Evolutionary conservation across 2,329 filamentous ascomycete species (phyloP), one percentile per base, ranked within the genome.

Genomic region (Akanthomyces lecanii): DNA sequence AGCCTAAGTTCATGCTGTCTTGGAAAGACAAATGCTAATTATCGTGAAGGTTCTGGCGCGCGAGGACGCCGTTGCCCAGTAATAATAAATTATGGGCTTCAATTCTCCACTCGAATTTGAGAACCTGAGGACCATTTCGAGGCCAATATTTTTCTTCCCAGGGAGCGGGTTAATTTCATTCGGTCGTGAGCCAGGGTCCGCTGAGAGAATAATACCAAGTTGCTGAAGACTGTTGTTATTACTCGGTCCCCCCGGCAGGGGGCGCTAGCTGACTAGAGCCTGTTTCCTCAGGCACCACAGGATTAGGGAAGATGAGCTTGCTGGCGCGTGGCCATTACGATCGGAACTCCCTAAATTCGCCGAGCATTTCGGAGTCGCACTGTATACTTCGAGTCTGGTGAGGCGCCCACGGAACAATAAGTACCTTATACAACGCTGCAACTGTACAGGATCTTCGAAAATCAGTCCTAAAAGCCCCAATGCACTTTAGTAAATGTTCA

Each of bases 31-130:
- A 30, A 16, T n/a, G 23, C 58, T 61, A 61, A 61, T 23, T 23
- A 18, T 45, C 14, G 8, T 11, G 33, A 25, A 86, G 84, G 78
- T 86, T 23, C 75, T 87, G 59, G 84, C 82, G 18, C 74, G 82
- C 21, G 77, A 80, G 65, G 68, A 71, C 30, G 67, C 66, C 10
- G 52, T 69, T 23, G 69, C 70, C 1, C 69, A 71, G 56, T 53
- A 57, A 40, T 66, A 18, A 10, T 36, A 28, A 30, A 23, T 3
- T 36, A 5, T 11, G 25, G 59, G n/a, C 28, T 45, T 54, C n/a
- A 14, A 28, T 28, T 62, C n/a, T 25, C 18, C 2, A 30, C 28
- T 18, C 33, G 50, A 25, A 23, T 16, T 42, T 28, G 50, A 21
- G 11, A 25, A 38, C 16, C 44, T 47, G 40, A 44, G 28, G 5